Evolutionary conservation across 208 protist species (phyloP).

Genomic region (Plasmodiophora brassicae): DNA sequence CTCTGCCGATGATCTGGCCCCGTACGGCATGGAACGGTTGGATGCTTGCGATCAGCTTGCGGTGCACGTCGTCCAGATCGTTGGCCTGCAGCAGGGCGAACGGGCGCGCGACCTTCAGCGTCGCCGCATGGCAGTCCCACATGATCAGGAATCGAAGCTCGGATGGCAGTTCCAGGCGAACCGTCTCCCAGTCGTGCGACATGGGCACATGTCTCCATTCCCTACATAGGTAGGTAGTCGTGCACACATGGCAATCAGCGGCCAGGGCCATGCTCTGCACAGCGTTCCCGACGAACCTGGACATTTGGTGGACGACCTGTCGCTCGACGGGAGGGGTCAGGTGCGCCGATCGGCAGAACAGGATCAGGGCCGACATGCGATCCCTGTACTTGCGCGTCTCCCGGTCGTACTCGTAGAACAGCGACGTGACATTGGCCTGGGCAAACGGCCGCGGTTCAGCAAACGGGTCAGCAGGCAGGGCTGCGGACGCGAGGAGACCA

Average conservation of each 20-base stretch:
- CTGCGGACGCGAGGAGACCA: neutral
- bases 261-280: neutral
- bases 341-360: neutral
- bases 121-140: neutral
- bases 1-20: constrained; percentile 6
- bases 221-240: too few relatives aligned
- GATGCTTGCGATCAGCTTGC: neutral
- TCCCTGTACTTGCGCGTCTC: neutral
- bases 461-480: neutral
- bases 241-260: too few relatives aligned
- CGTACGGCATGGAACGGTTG: neutral
- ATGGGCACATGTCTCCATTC: neutral
- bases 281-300: neutral
- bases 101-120: neutral
- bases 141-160: neutral
- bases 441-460: neutral
- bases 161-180: neutral
- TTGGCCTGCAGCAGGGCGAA: neutral
- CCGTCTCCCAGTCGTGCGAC: neutral
- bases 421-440: neutral
- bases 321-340: neutral
- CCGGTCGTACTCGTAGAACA: neutral
- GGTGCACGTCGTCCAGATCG: neutral
- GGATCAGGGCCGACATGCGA: neutral
- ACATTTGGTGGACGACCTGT: neutral